A percentile compares a stretch with the other conserved stretches of the same genome.
phyloP scores from a whole-genome alignment of 768 basidiomycete genomes.

The Tremella mesenterica region DNA sequence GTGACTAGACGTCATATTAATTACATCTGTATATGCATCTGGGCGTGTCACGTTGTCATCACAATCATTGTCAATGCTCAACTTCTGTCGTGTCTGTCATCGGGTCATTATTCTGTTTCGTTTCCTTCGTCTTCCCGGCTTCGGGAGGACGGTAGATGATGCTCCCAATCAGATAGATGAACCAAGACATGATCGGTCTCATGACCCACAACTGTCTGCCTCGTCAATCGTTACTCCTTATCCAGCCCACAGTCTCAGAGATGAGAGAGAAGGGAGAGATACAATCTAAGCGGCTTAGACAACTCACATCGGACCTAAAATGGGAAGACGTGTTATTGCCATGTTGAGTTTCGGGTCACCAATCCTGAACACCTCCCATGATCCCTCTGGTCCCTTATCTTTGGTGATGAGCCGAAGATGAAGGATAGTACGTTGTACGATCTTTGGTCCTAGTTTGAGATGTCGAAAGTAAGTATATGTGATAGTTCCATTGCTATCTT shows the following conservation, averaged over 20 bases:
- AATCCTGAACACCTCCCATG: not conserved
- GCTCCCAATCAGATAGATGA: not conserved
- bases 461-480: slow-evolving; percentile 8
- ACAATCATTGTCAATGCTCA: too few relatives aligned
- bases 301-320: not conserved
- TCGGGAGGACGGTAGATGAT: too few relatives aligned
- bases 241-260: too few relatives aligned
- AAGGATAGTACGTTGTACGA: slow-evolving; percentile 3
- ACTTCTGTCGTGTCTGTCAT: too few relatives aligned
- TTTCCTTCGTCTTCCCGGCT: too few relatives aligned
- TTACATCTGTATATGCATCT: too few relatives aligned
- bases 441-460: slow-evolving; percentile 3
- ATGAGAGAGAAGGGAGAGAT: too few relatives aligned
- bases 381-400: not conserved
- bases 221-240: not conserved
- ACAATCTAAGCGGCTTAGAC: too few relatives aligned
- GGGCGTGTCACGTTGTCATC: too few relatives aligned
- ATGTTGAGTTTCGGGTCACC: not conserved
- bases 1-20: too few relatives aligned
- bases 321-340: not conserved
- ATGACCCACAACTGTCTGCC: not conserved
- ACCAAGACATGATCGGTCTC: not conserved
- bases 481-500: not conserved
- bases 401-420: not conserved
- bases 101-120: too few relatives aligned